Percentiles rank a stretch among this genome's conserved stretches.
These are phyloP conservation scores for Chaetomium olivaceum DNA, from an alignment of 2,329 filamentous ascomycete species.

Conservation along the genomic window DNA sequence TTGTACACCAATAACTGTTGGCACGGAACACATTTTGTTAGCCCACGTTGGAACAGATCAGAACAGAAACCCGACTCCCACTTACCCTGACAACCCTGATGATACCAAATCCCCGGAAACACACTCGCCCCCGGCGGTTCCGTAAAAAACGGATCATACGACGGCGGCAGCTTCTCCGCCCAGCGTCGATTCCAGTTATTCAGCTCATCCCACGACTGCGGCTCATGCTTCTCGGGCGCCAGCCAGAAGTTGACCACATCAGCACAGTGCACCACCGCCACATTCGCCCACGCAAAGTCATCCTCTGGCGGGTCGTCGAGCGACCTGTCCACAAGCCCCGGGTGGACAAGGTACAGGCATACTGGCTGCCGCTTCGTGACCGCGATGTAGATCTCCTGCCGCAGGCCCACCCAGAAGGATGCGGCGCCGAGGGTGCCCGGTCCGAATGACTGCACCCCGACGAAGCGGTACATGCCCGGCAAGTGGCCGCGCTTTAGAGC, in stretches of 20 bases:
- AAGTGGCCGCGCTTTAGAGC: slow-evolving; percentile 49
- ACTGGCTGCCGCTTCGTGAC: slow-evolving; percentile 50
- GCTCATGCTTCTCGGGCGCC: slow-evolving; percentile 40
- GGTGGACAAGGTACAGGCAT: slow-evolving; percentile 51
- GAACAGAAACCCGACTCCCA: neutral
- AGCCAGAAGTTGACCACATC: slow-evolving; percentile 66
- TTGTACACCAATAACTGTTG: slow-evolving; percentile 57
- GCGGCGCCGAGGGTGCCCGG: slow-evolving; percentile 50
- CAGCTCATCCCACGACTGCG: slow-evolving; percentile 47
- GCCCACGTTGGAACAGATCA: neutral
- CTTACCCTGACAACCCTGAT: slow-evolving; percentile 55
- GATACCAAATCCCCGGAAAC: slow-evolving; percentile 61
- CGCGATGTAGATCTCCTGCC: slow-evolving; percentile 61
- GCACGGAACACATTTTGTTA: neutral
- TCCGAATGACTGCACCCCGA: slow-evolving; percentile 43
- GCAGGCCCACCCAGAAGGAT: slow-evolving; percentile 58
- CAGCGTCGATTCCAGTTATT: slow-evolving; percentile 49
- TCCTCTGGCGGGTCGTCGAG: slow-evolving; percentile 43
- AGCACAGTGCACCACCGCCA: slow-evolving; percentile 62
- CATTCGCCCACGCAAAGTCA: slow-evolving; percentile 61
- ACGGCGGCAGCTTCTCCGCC: slow-evolving; percentile 48
- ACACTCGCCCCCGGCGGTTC: slow-evolving; percentile 32
- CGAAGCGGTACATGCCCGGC: slow-evolving; percentile 48
- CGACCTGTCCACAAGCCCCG: slow-evolving; percentile 52
- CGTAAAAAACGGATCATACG: slow-evolving; percentile 57